phyloP scores from a whole-genome alignment of 2,329 filamentous ascomycete species.

The Nigrograna mackinnonii region DNA sequence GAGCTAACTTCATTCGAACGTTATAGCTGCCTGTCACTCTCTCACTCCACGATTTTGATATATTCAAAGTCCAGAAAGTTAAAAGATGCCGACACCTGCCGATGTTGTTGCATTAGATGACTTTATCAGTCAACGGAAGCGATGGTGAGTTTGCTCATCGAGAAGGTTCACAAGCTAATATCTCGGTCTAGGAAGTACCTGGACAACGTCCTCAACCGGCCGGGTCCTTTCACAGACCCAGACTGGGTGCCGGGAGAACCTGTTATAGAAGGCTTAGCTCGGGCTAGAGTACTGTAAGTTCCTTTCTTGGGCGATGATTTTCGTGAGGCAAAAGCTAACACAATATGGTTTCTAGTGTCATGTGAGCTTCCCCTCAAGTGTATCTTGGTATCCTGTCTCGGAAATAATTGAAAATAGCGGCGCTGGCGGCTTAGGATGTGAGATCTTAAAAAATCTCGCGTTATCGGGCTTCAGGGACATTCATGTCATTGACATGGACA shows the following conservation, averaged over 20 bases:
- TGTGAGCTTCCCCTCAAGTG: conserved; percentile 31
- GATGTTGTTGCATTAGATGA: no score
- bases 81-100: conserved; percentile 28
- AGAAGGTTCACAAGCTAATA: conserved; percentile 25
- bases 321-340: conserved; percentile 19
- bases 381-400: conserved; percentile 37
- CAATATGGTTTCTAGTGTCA: conserved; percentile 40
- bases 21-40: no score
- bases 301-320: background rate
- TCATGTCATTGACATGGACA: conserved; percentile 99
- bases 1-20: no score
- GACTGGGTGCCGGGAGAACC: conserved; percentile 55
- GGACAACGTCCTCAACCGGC: conserved; percentile 74
- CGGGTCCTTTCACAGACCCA: conserved; percentile 80
- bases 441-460: conserved; percentile 94
- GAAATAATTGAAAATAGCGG: conserved; percentile 74
- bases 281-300: conserved; percentile 65
- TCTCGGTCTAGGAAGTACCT: conserved; percentile 71
- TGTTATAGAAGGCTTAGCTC: conserved; percentile 45
- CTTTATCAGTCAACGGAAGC: no score
- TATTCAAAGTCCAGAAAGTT: no score
- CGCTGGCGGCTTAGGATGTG: conserved; percentile 91
- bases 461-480: conserved; percentile 96
- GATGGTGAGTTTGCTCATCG: no score
- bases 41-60: no score